These are phyloP conservation scores for Candida multigemmis DNA, from an alignment of 805 yeast species.

Conservation along the genomic window DNA sequence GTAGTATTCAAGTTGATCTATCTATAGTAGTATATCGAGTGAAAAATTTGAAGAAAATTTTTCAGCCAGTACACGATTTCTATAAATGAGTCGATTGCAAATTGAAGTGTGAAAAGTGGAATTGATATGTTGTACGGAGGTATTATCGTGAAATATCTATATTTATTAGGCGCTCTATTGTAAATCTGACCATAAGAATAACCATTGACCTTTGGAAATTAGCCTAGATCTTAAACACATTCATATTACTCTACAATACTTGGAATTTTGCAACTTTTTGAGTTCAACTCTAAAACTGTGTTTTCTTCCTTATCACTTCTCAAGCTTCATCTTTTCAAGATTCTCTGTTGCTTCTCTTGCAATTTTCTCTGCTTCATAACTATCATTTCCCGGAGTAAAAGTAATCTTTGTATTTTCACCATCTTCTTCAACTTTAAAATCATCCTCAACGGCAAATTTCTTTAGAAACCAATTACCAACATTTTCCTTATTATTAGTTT, in stretches of 20 bases:
- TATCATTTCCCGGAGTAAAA: slow-evolving; percentile 33
- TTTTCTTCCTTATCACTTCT: slow-evolving; percentile 17
- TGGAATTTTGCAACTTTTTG: too few species aligned
- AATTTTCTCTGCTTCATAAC: slow-evolving; percentile 31
- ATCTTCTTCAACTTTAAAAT: slow-evolving; percentile 32
- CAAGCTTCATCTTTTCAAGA: slow-evolving; percentile 42
- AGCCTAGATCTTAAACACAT: too few species aligned
- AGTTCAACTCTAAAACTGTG: too few species aligned
- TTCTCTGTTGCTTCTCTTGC: slow-evolving; percentile 14
- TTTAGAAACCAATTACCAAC: slow-evolving; percentile 71
- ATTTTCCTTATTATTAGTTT: slow-evolving; percentile 62
- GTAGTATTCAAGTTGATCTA: too few species aligned
- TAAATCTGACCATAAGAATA: too few species aligned
- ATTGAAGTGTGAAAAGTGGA: too few species aligned
- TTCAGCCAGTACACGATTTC: neutral
- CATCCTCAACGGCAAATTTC: slow-evolving; percentile 61
- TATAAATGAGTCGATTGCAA: too few species aligned
- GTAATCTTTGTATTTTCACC: slow-evolving; percentile 34
- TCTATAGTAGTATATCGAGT: neutral
- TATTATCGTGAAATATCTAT: too few species aligned
- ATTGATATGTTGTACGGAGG: too few species aligned
- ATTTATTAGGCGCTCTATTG: too few species aligned
- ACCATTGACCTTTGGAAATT: too few species aligned
- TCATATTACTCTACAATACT: too few species aligned
- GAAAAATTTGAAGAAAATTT: neutral